Evolutionary conservation across 352 stramenopile species (phyloP), one percentile per base, ranked within the genome.

Genomic region (Halophytophthora polymorphica): DNA sequence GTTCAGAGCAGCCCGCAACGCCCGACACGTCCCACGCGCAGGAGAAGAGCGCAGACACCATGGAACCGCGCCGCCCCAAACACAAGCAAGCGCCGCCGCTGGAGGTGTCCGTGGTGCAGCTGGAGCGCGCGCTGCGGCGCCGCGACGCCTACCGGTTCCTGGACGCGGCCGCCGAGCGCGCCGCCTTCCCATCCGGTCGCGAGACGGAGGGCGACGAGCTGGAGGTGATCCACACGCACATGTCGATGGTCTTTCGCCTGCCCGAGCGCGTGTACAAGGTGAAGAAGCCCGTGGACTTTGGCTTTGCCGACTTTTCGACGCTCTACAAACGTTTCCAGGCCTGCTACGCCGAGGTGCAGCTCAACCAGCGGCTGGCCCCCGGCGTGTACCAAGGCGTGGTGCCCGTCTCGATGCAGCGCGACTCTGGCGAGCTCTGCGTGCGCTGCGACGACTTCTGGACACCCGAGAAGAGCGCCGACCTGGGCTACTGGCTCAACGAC

Each of bases 281-380:
- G 40, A 90, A 90, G 60, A 90, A 87, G 51, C 39, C 62, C n/a
- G 78, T 90, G 45, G 56, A 87, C 48, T 87, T 87, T 42, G 78
- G 76, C 5, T 90, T 90, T 50, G 75, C 66, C 6, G 78, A 90
- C 56, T 90, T 87, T 36, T 82, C 73, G 10, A 85, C 73, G 44
- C 71, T 90, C 13, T 81, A 73, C 57, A 84, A 85, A 57, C 73
- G 78, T 34, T 87, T 90, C 58, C 73, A 87, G 60, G 69, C 69
- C 6, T 90, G 78, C 54, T 72, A 75, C 14, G 78, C 78, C 10
- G 78, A 90, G 51, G 75, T 86, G 48, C 69, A 86, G 60, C 73
- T 90, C 36, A 90, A 90, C 54, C 65, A 83, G 45, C 64, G 78
- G 1, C 76, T 90, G 33, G 78, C 78, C 2, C 76, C 78, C 1